Conservation (phyloP, 1,284 basidiomycete species). For the Fomes fomentarius region DNA sequence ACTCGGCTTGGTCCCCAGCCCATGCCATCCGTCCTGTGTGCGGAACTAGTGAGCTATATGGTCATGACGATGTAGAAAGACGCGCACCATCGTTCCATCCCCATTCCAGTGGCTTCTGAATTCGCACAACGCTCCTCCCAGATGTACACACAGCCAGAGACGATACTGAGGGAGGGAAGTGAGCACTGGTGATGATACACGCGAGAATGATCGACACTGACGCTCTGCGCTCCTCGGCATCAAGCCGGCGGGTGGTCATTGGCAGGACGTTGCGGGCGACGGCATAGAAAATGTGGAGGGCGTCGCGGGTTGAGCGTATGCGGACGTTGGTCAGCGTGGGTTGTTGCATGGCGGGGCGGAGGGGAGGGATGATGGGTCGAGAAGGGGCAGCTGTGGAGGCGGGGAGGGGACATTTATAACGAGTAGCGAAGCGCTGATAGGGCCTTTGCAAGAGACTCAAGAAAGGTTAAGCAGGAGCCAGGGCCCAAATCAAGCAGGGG, state of each 20-base stretch:
- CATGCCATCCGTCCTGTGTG: slow-evolving; percentile 76
- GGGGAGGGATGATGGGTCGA: slow-evolving; percentile 15
- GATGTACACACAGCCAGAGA: slow-evolving; percentile 77
- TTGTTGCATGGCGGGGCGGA: slow-evolving; percentile 47
- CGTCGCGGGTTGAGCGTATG: slow-evolving; percentile 77
- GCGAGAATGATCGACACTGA: slow-evolving; percentile 8
- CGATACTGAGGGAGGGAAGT: slow-evolving; percentile 25
- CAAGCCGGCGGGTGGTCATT: slow-evolving; percentile 76
- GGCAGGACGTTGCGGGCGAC: slow-evolving; percentile 69
- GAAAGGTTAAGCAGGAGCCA: slow-evolving; percentile 25
- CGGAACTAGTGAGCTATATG: neutral
- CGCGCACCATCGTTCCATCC: slow-evolving; percentile 76
- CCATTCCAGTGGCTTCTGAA: slow-evolving; percentile 75
- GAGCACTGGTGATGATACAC: neutral
- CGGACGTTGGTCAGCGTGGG: slow-evolving; percentile 75
- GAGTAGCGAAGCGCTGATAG: slow-evolving; percentile 21
- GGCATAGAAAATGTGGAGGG: slow-evolving; percentile 76
- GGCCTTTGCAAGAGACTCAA: slow-evolving; percentile 14
- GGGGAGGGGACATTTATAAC: slow-evolving; percentile 26
- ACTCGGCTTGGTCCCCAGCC: slow-evolving; percentile 81
- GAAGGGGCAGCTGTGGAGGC: slow-evolving; percentile 21
- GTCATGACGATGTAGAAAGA: neutral
- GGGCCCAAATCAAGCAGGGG: slow-evolving; percentile 32
- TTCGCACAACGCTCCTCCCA: slow-evolving; percentile 84
- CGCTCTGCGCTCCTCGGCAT: slow-evolving; percentile 64